A percentile compares a stretch with the other conserved stretches of the same genome.
Evolutionary conservation across 2,329 filamentous ascomycete genomes (phyloP).

Genomic region (Pestalotiopsis sp.): DNA sequence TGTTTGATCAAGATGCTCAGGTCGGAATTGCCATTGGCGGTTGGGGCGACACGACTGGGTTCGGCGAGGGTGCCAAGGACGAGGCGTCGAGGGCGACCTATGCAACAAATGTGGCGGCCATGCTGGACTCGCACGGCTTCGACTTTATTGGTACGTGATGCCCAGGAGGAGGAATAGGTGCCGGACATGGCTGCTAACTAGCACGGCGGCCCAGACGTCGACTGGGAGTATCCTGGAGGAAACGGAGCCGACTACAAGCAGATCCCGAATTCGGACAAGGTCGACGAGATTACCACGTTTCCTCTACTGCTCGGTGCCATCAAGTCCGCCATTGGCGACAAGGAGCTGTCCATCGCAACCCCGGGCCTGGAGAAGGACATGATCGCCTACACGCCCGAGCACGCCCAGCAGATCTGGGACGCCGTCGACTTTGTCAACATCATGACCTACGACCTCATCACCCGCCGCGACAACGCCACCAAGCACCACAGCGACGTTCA

Average conservation of each 20-base stretch:
- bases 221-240: slow-evolving; percentile 69
- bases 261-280: slow-evolving; percentile 61
- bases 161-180: slow-evolving; percentile 24
- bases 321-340: slow-evolving; percentile 60
- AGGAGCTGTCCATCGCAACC: slow-evolving; percentile 69
- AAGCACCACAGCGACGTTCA: slow-evolving; percentile 67
- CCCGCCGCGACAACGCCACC: slow-evolving; percentile 66
- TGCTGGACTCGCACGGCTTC: slow-evolving; percentile 64
- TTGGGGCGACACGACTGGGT: slow-evolving; percentile 72
- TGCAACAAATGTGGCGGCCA: slow-evolving; percentile 64
- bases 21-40: slow-evolving; percentile 74
- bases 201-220: slow-evolving; percentile 46
- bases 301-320: slow-evolving; percentile 63
- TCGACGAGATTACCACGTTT: slow-evolving; percentile 65
- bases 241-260: slow-evolving; percentile 73
- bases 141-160: slow-evolving; percentile 64
- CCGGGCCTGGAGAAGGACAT: slow-evolving; percentile 67
- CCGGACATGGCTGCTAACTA: slow-evolving; percentile 18
- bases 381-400: slow-evolving; percentile 65
- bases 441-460: slow-evolving; percentile 52
- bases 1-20: slow-evolving; percentile 57
- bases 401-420: slow-evolving; percentile 59
- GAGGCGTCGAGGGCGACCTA: slow-evolving; percentile 57
- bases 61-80: slow-evolving; percentile 57
- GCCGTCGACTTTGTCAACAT: slow-evolving; percentile 70